Conservation (phyloP, 129 eudicot species). For the Solidago caesia region DNA sequence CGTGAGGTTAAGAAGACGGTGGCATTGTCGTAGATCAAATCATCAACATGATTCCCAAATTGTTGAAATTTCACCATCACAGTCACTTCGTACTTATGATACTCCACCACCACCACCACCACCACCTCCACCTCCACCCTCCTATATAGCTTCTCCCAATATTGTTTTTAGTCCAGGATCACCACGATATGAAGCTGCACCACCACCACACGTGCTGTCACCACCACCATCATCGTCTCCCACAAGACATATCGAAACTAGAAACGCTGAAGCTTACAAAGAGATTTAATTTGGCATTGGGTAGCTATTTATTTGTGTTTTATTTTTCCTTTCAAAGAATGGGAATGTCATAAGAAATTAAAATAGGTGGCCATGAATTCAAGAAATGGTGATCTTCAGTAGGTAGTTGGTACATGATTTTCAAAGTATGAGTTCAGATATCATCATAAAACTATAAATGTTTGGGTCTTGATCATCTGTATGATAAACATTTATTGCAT, state of each 20-base stretch:
- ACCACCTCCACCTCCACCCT: slow-evolving; percentile 13
- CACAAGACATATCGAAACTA: neutral
- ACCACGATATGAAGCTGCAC: slow-evolving; percentile 16
- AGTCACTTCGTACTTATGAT: slow-evolving; percentile 1
- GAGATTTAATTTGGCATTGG: neutral
- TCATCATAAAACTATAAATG: neutral
- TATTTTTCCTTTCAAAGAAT: neutral
- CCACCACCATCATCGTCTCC: slow-evolving; percentile 10
- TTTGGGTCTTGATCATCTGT: slow-evolving; percentile 13
- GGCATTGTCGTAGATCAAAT: slow-evolving; percentile 23
- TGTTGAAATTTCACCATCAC: slow-evolving; percentile 23
- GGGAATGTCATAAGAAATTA: neutral
- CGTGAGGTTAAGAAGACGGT: slow-evolving; percentile 60
- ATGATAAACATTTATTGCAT: slow-evolving; percentile 7
- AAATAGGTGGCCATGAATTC: neutral
- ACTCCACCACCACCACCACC: slow-evolving; percentile 13
- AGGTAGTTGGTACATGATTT: neutral
- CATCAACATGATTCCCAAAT: slow-evolving; percentile 15
- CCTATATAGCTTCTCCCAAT: slow-evolving; percentile 17
- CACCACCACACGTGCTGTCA: neutral
- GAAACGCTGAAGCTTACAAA: slow-evolving; percentile 3
- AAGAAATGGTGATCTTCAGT: neutral
- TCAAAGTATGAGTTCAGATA: slow-evolving; percentile 5
- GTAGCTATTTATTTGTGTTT: neutral
- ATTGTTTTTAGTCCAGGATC: slow-evolving; percentile 12